Conservation (phyloP, 202 grass and related monocot genomes). For the Elaeis oleifera region DNA sequence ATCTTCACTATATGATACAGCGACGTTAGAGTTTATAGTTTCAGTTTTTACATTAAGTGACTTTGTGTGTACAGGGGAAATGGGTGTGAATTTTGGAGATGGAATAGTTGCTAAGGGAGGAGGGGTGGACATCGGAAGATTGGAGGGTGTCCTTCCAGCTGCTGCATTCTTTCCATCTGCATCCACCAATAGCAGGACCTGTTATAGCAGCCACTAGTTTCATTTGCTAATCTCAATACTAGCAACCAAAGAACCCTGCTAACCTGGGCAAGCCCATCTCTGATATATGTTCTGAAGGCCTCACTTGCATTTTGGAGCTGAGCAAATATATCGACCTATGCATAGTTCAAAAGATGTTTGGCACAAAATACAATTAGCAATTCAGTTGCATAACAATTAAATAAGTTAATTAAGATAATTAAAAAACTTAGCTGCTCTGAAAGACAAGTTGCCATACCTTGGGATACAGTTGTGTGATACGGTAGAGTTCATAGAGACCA, state of each 20-base stretch:
- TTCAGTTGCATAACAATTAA: not conserved
- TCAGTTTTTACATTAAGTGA: constrained; percentile 34
- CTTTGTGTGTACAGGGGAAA: constrained; percentile 86
- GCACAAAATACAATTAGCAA: not conserved
- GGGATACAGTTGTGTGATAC: constrained; percentile 90
- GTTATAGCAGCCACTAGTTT: constrained; percentile 13
- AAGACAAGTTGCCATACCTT: constrained; percentile 42
- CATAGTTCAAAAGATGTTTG: constrained; percentile 1
- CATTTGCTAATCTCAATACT: not conserved
- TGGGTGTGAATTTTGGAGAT: constrained; percentile 79
- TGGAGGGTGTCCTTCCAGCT: constrained; percentile 78
- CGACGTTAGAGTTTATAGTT: not conserved
- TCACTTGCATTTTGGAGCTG: constrained; percentile 99
- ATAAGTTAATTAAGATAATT: too few relatives aligned
- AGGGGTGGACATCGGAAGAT: constrained; percentile 79
- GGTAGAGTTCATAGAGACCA: constrained; percentile 92
- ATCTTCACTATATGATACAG: constrained; percentile 38
- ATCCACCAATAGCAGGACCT: constrained; percentile 8
- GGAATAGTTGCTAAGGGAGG: constrained; percentile 75
- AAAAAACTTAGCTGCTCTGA: too few relatives aligned
- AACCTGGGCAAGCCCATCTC: constrained; percentile 92
- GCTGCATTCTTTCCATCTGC: constrained; percentile 90
- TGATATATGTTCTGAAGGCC: constrained; percentile 98
- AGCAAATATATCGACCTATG: constrained; percentile 94
- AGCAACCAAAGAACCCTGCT: constrained; percentile 1